Evolutionary conservation across 2,329 filamentous ascomycete species (phyloP).

Genomic region (Aureobasidium sp.): DNA sequence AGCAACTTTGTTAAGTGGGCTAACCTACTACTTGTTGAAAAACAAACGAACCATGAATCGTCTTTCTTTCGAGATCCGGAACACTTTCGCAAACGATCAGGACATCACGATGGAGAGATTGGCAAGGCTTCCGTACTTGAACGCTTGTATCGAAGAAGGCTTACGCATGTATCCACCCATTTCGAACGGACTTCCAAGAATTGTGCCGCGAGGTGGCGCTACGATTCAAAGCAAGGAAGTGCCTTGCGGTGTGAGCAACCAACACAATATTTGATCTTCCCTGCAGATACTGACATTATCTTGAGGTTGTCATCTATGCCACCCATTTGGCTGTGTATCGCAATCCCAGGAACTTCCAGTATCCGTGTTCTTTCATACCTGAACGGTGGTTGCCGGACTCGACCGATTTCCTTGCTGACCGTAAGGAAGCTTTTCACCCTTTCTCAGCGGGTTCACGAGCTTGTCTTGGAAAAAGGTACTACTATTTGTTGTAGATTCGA

Average conservation of each 20-base stretch:
- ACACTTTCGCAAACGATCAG: slow-evolving; percentile 25
- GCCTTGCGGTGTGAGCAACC: slow-evolving; percentile 14
- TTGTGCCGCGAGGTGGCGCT: slow-evolving; percentile 18
- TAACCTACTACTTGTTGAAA: slow-evolving; percentile 37
- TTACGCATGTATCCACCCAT: slow-evolving; percentile 38
- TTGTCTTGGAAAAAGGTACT: slow-evolving; percentile 22
- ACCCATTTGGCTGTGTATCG: slow-evolving; percentile 16
- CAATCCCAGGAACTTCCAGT: slow-evolving; percentile 15
- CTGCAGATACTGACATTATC: background rate
- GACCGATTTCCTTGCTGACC: slow-evolving; percentile 22
- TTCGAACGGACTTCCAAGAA: slow-evolving; percentile 22
- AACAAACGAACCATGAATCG: slow-evolving; percentile 30
- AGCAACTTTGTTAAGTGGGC: slow-evolving; percentile 28
- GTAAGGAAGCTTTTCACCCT: slow-evolving; percentile 24
- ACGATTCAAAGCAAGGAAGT: slow-evolving; percentile 21
- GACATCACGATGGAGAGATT: slow-evolving; percentile 30
- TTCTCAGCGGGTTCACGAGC: slow-evolving; percentile 28
- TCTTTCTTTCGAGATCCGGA: slow-evolving; percentile 31
- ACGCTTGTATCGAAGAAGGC: slow-evolving; percentile 39
- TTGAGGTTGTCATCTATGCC: slow-evolving; percentile 16
- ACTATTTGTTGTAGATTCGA: background rate
- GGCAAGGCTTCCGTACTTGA: slow-evolving; percentile 32
- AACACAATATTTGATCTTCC: background rate
- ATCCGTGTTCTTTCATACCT: slow-evolving; percentile 24
- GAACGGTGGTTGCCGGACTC: slow-evolving; percentile 27